phyloP scores from a whole-genome alignment of 129 eudicot species.

The Centella asiatica region DNA sequence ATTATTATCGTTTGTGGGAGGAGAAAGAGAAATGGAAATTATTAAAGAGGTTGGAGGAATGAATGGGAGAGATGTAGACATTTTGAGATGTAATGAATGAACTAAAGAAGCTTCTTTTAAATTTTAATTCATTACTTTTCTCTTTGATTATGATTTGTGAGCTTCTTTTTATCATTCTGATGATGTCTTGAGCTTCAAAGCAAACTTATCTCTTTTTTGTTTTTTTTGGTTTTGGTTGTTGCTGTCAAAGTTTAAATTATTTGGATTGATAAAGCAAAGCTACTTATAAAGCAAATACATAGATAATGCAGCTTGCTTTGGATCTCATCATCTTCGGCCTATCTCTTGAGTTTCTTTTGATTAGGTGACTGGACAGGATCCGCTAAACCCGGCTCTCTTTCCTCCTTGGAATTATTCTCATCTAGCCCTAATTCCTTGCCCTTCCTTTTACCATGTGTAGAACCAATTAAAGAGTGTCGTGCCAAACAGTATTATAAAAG shows the following conservation, averaged over 20 bases:
- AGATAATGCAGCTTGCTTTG: slow-evolving; percentile 15
- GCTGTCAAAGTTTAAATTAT: slow-evolving; percentile 1
- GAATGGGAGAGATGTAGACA: slow-evolving; percentile 49
- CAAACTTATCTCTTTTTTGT: slow-evolving; percentile 7
- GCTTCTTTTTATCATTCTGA: slow-evolving; percentile 6
- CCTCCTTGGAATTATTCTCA: neutral
- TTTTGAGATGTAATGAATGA: slow-evolving; percentile 41
- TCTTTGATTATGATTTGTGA: slow-evolving; percentile 21
- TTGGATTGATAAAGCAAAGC: slow-evolving; percentile 20
- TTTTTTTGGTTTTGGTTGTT: neutral
- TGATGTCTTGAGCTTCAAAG: slow-evolving; percentile 22
- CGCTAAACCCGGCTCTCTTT: slow-evolving; percentile 29
- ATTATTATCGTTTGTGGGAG: too few species aligned
- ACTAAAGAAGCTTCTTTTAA: slow-evolving; percentile 45
- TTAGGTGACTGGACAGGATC: slow-evolving; percentile 30
- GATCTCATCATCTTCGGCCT: slow-evolving; percentile 23
- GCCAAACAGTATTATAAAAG: too few species aligned
- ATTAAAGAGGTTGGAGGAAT: slow-evolving; percentile 21
- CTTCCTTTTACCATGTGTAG: neutral
- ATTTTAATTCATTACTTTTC: slow-evolving; percentile 19
- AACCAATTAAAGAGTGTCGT: too few species aligned
- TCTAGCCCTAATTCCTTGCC: neutral
- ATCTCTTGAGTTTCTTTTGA: slow-evolving; percentile 6
- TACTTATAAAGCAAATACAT: slow-evolving; percentile 12
- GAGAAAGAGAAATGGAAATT: neutral